phyloP scores from a whole-genome alignment of 306 rosid genomes.

The Corylus americana region DNA sequence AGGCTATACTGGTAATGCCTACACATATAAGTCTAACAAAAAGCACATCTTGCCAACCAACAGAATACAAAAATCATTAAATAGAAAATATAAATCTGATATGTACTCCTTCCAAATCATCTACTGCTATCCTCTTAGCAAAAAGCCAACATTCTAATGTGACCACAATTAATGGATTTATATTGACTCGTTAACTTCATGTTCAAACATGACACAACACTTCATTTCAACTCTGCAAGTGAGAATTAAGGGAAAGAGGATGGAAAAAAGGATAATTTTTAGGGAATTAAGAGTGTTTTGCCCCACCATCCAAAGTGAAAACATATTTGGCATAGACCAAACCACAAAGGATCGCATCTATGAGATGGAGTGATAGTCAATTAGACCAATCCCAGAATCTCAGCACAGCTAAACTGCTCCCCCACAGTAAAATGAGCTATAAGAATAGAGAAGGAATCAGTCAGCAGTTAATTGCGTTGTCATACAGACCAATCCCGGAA shows the following conservation, averaged over 20 bases:
- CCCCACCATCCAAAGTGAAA: background rate
- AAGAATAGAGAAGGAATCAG: slow-evolving; percentile 45
- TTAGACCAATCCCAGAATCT: background rate
- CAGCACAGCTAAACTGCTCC: background rate
- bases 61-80: background rate
- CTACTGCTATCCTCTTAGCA: background rate
- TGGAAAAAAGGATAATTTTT: background rate
- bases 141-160: background rate
- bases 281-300: background rate
- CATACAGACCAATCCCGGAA: slow-evolving; percentile 37
- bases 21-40: background rate
- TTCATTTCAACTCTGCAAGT: background rate
- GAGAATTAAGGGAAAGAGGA: background rate
- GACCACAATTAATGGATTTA: background rate
- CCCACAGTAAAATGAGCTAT: background rate
- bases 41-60: background rate
- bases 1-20: background rate
- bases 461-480: slow-evolving; percentile 32
- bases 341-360: background rate
- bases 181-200: background rate
- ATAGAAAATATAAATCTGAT: background rate
- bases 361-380: background rate
- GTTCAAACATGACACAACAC: background rate
- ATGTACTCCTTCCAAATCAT: background rate
- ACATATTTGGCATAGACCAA: background rate